Base-by-base conservation (phyloP, 169 alveolate genomes). In the Plasmodium inui region DNA sequence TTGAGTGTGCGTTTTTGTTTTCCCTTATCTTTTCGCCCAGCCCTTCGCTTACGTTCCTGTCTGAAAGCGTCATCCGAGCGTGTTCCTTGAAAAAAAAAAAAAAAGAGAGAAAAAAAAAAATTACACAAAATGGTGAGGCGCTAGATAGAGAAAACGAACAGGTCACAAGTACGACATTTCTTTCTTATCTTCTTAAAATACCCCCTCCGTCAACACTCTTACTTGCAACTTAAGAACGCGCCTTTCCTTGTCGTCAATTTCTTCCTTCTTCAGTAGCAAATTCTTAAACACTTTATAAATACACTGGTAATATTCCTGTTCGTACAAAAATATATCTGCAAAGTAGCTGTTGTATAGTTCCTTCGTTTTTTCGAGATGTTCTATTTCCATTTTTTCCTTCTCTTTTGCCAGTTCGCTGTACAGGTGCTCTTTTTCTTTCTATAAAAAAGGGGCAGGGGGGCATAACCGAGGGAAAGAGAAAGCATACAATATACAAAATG, bases 391-490 rank as follows among this genome's bases (percentile, higher is more conserved):
- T 71, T 70, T 73, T 46, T 90, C 95, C 32, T 37, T 90, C 41
- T 67, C 74, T 82, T 71, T 90, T 5, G 19, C 41, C 8, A 81
- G 22, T 70, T 90, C 95, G 44, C 55, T 53, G 44, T 81, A 61
- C 32, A 90, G 61, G 34, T 90, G 81, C 83, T 90, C 95, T 37
- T 55, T 90, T 81, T 90, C 95, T 46, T 90, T 90, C 95, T 90
- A 90, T 1, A 90, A 39, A 84, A n/a, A n/a, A n/a, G n/a, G n/a
- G n/a, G n/a, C n/a, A 72, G 28, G 30, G 53, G 57, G 57, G 3
- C n/a, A 73, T 50, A 85, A 19, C 22, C 3, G 5, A n/a, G 57
- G 12, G 17, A 39, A 34, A 26, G 30, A 46, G 41, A 26, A 30
- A 10, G 17, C 44, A 26, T 32, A n/a, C 14, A 74, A 74, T 30